Conservation (phyloP, 1,139 yeast genomes). For the Kodamaea arcana region DNA sequence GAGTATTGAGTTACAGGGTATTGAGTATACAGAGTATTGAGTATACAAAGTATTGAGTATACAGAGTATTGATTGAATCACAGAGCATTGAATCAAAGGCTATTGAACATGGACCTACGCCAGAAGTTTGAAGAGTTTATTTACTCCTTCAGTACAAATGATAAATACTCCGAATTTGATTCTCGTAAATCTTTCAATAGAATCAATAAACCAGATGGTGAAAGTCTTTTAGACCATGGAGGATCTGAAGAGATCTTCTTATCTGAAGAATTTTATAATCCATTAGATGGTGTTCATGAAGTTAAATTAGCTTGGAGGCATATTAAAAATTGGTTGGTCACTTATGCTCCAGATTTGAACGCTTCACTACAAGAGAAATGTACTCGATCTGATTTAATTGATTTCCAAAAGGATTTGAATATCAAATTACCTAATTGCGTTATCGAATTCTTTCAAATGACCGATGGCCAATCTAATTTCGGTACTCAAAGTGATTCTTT, state of each 20-base stretch:
- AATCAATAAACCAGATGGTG: conserved; percentile 39
- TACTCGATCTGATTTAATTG: conserved; percentile 56
- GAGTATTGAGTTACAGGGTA: no score
- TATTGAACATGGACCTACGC: conserved; percentile 33
- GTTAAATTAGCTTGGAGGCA: conserved; percentile 67
- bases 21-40: no score
- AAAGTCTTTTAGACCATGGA: conserved; percentile 30
- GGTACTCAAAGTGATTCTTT: conserved; percentile 44
- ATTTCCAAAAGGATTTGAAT: conserved; percentile 62
- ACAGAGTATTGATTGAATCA: no score
- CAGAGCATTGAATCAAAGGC: no score
- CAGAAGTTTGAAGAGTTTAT: conserved; percentile 48
- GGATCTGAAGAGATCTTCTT: conserved; percentile 20
- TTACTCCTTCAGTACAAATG: conserved; percentile 63
- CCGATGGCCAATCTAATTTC: conserved; percentile 64
- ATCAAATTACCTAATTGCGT: conserved; percentile 58
- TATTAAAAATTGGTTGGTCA: conserved; percentile 57
- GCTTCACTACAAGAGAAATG: conserved; percentile 61
- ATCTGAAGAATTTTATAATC: conserved; percentile 8
- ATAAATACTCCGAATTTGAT: conserved; percentile 65
- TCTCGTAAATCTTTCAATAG: conserved; percentile 48
- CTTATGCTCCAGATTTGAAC: conserved; percentile 51
- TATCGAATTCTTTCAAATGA: conserved; percentile 53
- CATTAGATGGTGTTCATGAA: conserved; percentile 52
- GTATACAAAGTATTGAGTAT: no score